Evolutionary conservation across 1,139 yeast species (phyloP), one percentile per base, ranked within the genome.

Genomic region (Hyphopichia burtonii): DNA sequence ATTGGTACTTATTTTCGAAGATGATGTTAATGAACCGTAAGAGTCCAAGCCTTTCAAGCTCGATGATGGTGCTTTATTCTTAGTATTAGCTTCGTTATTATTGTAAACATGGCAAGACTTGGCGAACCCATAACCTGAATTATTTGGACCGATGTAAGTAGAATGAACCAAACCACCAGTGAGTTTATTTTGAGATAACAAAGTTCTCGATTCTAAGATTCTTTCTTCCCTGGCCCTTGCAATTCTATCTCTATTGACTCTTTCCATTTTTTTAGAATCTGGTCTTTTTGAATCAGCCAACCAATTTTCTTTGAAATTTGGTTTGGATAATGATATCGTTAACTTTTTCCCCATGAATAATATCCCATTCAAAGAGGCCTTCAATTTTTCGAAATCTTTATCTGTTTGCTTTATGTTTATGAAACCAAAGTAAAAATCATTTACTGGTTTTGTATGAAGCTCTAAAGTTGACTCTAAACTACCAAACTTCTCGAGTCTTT

Each of bases 321-420:
- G 61, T 38, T 65, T 69, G 18, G 84, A 83, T 36, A 54, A 55
- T 36, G 74, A 79, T 6, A 91, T 65, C 1, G 70, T 66, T 33
- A 91, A 64, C 46, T 76, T 80, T 39, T 83, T 72, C 1, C 96
- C 96, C 75, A 86, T 88, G 61, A 76, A 91, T 33, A 75, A 74
- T 1, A 84, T 78, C 18, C 91, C 94, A 57, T 87, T 76, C 47
- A 87, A 74, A 1, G 85, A 68, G 5, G 66, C 59, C 46, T 76
- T 75, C 45, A 91, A 63, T 37, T 76, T 75, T 1, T 63, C 66
- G 44, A 70, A 75, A 23, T 71, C 63, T 15, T 66, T 65, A 8
- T 71, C 66, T 0, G 73, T 64, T n/a, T 83, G 60, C 10, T 70
- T 65, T 59, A 91, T 63, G 10, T 85, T 80, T 2, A 86, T 61